Evolutionary conservation across 164 flowering plant genomes (phyloP).

Genomic region (Platanus orientalis): DNA sequence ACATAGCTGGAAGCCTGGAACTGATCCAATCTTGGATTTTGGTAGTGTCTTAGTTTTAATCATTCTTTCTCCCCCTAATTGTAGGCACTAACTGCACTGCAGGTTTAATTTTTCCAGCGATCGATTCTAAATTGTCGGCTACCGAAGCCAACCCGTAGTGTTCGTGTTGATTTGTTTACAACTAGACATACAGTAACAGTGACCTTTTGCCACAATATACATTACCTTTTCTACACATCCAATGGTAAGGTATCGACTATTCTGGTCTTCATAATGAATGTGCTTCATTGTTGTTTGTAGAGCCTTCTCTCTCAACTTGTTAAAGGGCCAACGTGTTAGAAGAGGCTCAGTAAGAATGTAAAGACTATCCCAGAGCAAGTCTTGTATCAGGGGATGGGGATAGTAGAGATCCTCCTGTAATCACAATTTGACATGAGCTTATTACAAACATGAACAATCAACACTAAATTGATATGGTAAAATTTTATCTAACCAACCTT

Average conservation of each 20-base stretch:
- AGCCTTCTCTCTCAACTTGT: slow-evolving; percentile 32
- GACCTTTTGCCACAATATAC: too few relatives aligned
- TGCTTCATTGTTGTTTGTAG: slow-evolving; percentile 23
- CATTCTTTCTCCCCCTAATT: too few relatives aligned
- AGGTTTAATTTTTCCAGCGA: too few relatives aligned
- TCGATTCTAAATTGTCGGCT: too few relatives aligned
- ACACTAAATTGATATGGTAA: too few relatives aligned
- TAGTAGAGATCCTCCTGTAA: slow-evolving; percentile 40
- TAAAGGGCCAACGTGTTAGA: slow-evolving; percentile 31
- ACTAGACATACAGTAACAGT: too few relatives aligned
- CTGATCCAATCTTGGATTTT: too few relatives aligned
- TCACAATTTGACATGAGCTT: neutral
- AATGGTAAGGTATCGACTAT: slow-evolving; percentile 32
- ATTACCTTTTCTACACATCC: slow-evolving; percentile 38
- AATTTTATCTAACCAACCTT: slow-evolving; percentile 29
- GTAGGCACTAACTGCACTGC: too few relatives aligned
- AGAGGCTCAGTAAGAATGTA: slow-evolving; percentile 33
- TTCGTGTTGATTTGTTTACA: too few relatives aligned
- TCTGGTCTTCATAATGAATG: slow-evolving; percentile 35
- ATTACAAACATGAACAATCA: neutral
- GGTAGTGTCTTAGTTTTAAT: too few relatives aligned
- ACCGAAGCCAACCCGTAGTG: too few relatives aligned
- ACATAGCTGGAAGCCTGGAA: too few relatives aligned
- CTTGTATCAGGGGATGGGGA: slow-evolving; percentile 36
- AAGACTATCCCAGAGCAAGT: slow-evolving; percentile 32